Evolutionary conservation across 108 stramenopile species (phyloP).

Genomic region (Skeletonema costatum): DNA sequence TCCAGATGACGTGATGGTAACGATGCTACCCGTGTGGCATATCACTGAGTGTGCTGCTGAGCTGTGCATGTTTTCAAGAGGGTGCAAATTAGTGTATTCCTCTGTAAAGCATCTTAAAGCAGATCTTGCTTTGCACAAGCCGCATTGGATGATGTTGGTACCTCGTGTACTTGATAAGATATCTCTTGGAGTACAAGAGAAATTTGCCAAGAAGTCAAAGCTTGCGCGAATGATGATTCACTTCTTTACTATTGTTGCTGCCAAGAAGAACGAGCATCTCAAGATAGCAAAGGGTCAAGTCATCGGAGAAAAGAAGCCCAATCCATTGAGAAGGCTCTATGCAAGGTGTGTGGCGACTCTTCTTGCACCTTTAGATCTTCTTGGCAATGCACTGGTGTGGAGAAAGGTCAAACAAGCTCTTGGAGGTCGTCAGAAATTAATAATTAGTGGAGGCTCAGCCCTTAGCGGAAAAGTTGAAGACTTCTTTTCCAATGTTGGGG

Average conservation of each 20-base stretch:
- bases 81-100: constrained; percentile 44
- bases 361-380: constrained; percentile 21
- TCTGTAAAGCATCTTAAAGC: constrained; percentile 57
- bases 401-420: constrained; percentile 49
- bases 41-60: constrained; percentile 42
- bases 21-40: constrained; percentile 40
- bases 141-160: constrained; percentile 62
- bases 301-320: constrained; percentile 22
- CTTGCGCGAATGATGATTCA: constrained; percentile 17
- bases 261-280: constrained; percentile 22
- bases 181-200: constrained; percentile 44
- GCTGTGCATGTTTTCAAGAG: constrained; percentile 28
- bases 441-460: constrained; percentile 53
- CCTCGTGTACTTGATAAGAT: constrained; percentile 57
- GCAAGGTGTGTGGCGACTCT: constrained; percentile 16
- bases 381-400: constrained; percentile 55
- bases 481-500: constrained; percentile 52
- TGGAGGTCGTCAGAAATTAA: constrained; percentile 50
- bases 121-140: constrained; percentile 54
- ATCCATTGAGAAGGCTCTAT: constrained; percentile 12
- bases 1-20: constrained; percentile 38
- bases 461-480: constrained; percentile 41
- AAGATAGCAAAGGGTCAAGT: constrained; percentile 37
- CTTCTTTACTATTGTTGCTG: constrained; percentile 26
- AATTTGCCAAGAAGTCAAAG: constrained; percentile 34